These are phyloP conservation scores for Plantago ovata DNA, from an alignment of 257 asterid genomes.

Conservation along the genomic window DNA sequence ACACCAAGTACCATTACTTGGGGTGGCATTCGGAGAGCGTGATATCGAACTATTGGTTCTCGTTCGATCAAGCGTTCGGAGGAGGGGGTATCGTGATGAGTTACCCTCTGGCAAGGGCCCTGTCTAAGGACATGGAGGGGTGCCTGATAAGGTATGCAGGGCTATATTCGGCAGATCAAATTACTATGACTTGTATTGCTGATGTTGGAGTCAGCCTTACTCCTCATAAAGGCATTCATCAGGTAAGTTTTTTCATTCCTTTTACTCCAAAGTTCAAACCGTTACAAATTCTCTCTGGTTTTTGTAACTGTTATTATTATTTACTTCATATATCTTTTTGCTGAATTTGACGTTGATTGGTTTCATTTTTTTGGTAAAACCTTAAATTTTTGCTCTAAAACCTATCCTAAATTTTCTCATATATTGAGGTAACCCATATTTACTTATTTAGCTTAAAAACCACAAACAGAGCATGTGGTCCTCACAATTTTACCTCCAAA, in stretches of 20 bases:
- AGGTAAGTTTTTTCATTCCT: conserved; percentile 24
- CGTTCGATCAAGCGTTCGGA: conserved; percentile 59
- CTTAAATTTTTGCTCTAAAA: too few species aligned
- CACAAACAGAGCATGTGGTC: too few species aligned
- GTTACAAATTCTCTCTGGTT: too few species aligned
- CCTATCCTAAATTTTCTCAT: too few species aligned
- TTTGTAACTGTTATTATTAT: too few species aligned
- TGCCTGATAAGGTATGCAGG: conserved; percentile 42
- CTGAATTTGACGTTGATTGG: too few species aligned
- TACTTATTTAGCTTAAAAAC: too few species aligned
- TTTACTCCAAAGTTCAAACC: too few species aligned
- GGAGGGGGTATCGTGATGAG: conserved; percentile 65
- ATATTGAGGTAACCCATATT: too few species aligned
- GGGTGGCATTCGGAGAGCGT: conserved; percentile 62
- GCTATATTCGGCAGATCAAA: conserved; percentile 39
- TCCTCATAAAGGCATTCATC: conserved; percentile 61
- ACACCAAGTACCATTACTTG: conserved; percentile 41
- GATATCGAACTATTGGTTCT: conserved; percentile 44
- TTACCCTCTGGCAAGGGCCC: conserved; percentile 44
- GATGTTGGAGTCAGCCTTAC: conserved; percentile 55
- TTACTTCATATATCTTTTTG: too few species aligned
- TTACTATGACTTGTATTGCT: conserved; percentile 51
- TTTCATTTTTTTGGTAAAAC: too few species aligned
- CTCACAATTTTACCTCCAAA: too few species aligned
- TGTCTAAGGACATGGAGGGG: conserved; percentile 43